Evolutionary conservation across 805 yeast genomes (phyloP).

Genomic region (Nadsonia fulvescens): DNA sequence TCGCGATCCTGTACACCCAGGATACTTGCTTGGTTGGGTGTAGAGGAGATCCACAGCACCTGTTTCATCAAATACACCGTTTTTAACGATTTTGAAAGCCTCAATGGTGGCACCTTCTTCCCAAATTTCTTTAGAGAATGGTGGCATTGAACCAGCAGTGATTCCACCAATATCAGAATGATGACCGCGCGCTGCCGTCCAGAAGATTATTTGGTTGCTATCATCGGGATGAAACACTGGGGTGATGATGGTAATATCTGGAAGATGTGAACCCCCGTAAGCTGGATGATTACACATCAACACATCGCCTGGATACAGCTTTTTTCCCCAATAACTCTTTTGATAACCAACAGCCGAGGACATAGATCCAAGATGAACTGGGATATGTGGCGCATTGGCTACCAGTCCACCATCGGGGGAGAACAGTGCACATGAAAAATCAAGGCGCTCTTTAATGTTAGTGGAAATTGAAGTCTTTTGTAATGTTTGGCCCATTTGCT

Average conservation of each 20-base stretch:
- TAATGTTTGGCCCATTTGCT: constrained; percentile 69
- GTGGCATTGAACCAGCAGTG: constrained; percentile 90
- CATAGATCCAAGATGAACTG: constrained; percentile 79
- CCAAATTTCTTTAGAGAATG: constrained; percentile 64
- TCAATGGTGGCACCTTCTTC: constrained; percentile 86
- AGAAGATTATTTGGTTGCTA: constrained; percentile 41
- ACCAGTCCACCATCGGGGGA: constrained; percentile 61
- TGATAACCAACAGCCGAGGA: constrained; percentile 59
- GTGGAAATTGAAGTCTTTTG: constrained; percentile 69
- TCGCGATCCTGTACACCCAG: constrained; percentile 84
- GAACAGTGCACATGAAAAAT: constrained; percentile 72
- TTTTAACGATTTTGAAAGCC: constrained; percentile 53
- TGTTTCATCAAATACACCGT: constrained; percentile 61
- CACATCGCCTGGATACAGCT: constrained; percentile 55
- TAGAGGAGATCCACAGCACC: constrained; percentile 43
- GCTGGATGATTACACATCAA: constrained; percentile 66
- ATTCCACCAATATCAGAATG: constrained; percentile 93
- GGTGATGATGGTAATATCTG: constrained; percentile 82
- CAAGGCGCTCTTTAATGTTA: constrained; percentile 68
- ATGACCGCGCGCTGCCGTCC: constrained; percentile 88
- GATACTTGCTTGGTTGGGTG: constrained; percentile 58
- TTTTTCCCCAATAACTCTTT: constrained; percentile 44
- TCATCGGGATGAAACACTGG: constrained; percentile 57
- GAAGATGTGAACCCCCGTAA: constrained; percentile 74
- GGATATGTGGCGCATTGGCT: constrained; percentile 80